A percentile compares a stretch with the other conserved stretches of the same genome.
Conservation (phyloP, 2,329 filamentous ascomycete genomes). For the Fusarium sarcochroum region DNA sequence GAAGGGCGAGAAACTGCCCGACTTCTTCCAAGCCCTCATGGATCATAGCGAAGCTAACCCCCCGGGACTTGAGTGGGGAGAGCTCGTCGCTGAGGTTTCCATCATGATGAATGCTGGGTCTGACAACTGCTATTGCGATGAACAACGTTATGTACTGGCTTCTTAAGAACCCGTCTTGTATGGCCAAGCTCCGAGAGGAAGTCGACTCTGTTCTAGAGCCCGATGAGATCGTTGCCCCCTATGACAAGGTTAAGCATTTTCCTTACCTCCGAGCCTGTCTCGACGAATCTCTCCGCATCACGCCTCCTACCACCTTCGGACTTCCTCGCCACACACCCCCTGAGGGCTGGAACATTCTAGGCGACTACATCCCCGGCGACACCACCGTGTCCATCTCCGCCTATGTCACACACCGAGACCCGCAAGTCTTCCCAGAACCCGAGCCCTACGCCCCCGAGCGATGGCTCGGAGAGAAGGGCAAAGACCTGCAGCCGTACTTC, state of each 20-base stretch:
- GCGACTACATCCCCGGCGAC: slow-evolving; percentile 54
- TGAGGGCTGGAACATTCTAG: slow-evolving; percentile 50
- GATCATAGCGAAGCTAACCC: slow-evolving; percentile 59
- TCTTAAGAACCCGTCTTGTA: slow-evolving; percentile 59
- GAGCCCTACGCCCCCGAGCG: slow-evolving; percentile 58
- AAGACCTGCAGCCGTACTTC: slow-evolving; percentile 55
- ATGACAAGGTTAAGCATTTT: slow-evolving; percentile 65
- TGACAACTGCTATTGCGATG: slow-evolving; percentile 63
- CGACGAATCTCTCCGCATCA: slow-evolving; percentile 61
- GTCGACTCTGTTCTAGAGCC: slow-evolving; percentile 60
- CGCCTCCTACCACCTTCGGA: slow-evolving; percentile 48
- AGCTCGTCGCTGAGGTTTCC: slow-evolving; percentile 68
- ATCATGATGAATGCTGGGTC: slow-evolving; percentile 68
- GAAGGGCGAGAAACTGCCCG: slow-evolving; percentile 67
- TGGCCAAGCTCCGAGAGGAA: slow-evolving; percentile 60
- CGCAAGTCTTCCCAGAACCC: slow-evolving; percentile 57
- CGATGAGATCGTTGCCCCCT: slow-evolving; percentile 61
- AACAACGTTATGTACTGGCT: slow-evolving; percentile 67
- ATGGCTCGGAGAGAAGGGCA: slow-evolving; percentile 56
- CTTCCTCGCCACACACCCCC: slow-evolving; percentile 48
- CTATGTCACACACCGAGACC: slow-evolving; percentile 56
- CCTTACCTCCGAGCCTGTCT: slow-evolving; percentile 67
- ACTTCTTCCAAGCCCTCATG: slow-evolving; percentile 71
- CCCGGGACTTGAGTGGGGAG: slow-evolving; percentile 65
- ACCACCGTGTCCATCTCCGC: slow-evolving; percentile 58